A percentile compares a stretch with the other conserved stretches of the same genome.
These are phyloP conservation scores for Cystoisospora suis DNA, from an alignment of 169 alveolate species.

Conservation along the genomic window DNA sequence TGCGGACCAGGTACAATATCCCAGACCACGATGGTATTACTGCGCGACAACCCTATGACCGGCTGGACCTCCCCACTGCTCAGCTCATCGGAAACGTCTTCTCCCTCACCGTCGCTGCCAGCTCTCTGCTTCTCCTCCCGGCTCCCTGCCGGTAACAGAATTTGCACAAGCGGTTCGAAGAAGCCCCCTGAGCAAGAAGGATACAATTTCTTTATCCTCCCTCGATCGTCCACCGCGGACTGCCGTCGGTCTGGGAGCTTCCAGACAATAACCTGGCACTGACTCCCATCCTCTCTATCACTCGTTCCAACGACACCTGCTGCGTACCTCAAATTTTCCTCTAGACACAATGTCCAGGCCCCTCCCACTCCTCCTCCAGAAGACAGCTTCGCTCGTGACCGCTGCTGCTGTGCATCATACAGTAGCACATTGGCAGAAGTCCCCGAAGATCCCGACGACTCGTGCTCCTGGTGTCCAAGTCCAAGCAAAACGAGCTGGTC, in stretches of 20 bases:
- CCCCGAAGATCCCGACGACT: neutral
- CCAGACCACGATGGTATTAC: neutral
- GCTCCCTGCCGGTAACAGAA: neutral
- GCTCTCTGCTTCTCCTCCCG: neutral
- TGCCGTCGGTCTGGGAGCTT: neutral
- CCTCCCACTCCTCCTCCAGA: neutral
- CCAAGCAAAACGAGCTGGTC: neutral
- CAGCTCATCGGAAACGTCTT: neutral
- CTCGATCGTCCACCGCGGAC: neutral
- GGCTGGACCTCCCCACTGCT: too few relatives aligned
- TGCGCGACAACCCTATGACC: neutral
- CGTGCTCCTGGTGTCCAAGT: neutral
- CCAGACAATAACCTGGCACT: constrained; percentile 3
- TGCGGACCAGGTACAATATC: neutral
- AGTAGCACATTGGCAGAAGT: too few relatives aligned
- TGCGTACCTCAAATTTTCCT: neutral
- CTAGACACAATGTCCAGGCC: neutral
- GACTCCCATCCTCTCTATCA: neutral
- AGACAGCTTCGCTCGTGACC: neutral
- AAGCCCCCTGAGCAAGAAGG: neutral
- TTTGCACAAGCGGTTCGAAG: neutral
- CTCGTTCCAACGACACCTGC: neutral
- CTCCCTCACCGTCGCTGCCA: neutral
- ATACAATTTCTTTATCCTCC: neutral
- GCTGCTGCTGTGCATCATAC: constrained; percentile 12